A percentile compares a stretch with the other conserved stretches of the same genome.
These are phyloP conservation scores for Larix kaempferi DNA, from an alignment of 75 land plant species.

Conservation along the genomic window DNA sequence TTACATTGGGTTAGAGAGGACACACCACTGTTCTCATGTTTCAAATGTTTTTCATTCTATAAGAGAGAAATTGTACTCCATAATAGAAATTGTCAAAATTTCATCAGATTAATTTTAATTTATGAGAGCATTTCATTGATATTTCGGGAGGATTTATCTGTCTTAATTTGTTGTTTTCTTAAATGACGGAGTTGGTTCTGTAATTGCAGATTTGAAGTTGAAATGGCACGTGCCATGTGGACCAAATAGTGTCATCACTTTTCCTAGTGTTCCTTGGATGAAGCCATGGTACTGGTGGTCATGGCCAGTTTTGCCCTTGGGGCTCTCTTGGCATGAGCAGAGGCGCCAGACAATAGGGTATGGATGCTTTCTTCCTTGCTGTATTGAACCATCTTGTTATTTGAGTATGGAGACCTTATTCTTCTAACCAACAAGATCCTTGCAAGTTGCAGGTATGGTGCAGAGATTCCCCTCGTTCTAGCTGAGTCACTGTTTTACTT, in stretches of 20 bases:
- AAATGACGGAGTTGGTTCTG: neutral
- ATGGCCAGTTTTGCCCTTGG: conserved; percentile 51
- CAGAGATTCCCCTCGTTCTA: conserved; percentile 25
- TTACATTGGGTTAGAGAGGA: too few relatives aligned
- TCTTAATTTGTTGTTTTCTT: neutral
- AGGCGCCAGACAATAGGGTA: conserved; percentile 40
- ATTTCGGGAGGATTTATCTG: too few relatives aligned
- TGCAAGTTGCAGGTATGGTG: conserved; percentile 39
- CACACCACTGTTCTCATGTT: too few relatives aligned
- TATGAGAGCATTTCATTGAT: too few relatives aligned
- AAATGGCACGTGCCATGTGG: conserved; percentile 54
- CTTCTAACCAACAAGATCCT: neutral
- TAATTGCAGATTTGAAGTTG: conserved; percentile 34
- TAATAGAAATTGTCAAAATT: too few relatives aligned
- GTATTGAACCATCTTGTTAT: neutral
- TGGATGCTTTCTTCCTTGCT: neutral
- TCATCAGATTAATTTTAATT: too few relatives aligned
- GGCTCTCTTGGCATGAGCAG: conserved; percentile 46
- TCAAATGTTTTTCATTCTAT: too few relatives aligned
- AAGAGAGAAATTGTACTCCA: too few relatives aligned
- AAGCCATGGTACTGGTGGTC: conserved; percentile 69
- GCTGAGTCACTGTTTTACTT: conserved; percentile 30
- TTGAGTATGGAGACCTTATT: neutral
- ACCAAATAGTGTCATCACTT: conserved; percentile 49
- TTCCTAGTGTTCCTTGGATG: conserved; percentile 41